Percentiles rank a stretch among this genome's conserved stretches.
These are phyloP conservation scores for Candida caryicola DNA, from an alignment of 805 yeast species.

Conservation along the genomic window DNA sequence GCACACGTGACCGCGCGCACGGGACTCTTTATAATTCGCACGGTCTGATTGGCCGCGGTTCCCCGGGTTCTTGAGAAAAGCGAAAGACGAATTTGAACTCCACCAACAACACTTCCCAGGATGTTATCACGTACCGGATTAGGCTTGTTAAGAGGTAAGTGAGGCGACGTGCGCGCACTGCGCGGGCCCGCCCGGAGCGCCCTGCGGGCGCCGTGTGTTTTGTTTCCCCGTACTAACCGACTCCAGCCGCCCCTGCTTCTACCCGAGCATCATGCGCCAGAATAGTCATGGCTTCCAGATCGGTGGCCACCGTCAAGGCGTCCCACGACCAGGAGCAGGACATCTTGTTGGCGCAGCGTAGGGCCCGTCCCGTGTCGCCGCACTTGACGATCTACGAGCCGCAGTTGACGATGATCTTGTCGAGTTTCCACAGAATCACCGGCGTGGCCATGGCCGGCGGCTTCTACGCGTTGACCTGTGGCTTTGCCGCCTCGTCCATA, in stretches of 20 bases:
- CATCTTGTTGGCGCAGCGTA: constrained; percentile 76
- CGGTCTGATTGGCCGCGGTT: constrained; percentile 11
- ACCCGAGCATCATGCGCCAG: constrained; percentile 8
- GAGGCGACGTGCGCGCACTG: constrained; percentile 2
- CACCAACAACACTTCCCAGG: constrained; percentile 8
- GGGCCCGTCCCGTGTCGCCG: constrained; percentile 86
- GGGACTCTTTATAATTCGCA: too few species aligned
- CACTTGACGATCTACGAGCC: constrained; percentile 88
- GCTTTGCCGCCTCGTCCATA: constrained; percentile 68
- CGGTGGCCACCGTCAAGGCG: constrained; percentile 40
- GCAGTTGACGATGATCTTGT: constrained; percentile 80
- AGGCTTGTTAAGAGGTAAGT: constrained; percentile 27
- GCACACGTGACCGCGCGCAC: constrained; percentile 11
- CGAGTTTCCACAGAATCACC: constrained; percentile 81
- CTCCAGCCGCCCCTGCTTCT: constrained; percentile 14
- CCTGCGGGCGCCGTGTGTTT: neutral
- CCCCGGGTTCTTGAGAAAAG: constrained; percentile 7
- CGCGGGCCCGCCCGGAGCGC: neutral
- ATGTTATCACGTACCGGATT: constrained; percentile 37
- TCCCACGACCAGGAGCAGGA: constrained; percentile 63
- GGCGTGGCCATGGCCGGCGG: constrained; percentile 81
- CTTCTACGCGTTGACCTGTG: constrained; percentile 72
- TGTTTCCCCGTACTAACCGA: constrained; percentile 12
- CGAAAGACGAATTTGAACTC: constrained; percentile 1
- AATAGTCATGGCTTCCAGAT: constrained; percentile 5